phyloP scores from a whole-genome alignment of 768 basidiomycete species.

The Glaciozyma martinii region DNA sequence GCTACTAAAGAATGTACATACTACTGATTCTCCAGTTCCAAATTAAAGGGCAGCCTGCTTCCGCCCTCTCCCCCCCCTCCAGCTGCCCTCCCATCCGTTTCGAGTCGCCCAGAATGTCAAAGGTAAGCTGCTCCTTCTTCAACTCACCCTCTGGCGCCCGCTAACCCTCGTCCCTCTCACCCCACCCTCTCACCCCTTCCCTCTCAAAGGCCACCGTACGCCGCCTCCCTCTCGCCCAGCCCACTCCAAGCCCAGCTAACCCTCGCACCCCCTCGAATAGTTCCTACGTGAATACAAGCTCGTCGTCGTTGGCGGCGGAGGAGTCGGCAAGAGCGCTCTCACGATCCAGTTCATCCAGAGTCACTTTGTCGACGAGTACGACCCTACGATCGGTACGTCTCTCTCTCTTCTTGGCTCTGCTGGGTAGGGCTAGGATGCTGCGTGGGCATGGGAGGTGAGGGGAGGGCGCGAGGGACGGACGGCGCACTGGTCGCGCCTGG shows the following conservation, averaged over 20 bases:
- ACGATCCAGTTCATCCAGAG: constrained; percentile 45
- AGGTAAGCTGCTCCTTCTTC: background rate
- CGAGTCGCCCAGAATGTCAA: background rate
- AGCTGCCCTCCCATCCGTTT: no score
- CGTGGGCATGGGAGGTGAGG: no score
- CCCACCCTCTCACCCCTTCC: background rate
- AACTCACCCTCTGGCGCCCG: background rate
- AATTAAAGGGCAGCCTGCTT: no score
- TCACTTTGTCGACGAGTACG: constrained; percentile 35
- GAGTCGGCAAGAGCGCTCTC: constrained; percentile 44
- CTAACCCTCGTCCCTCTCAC: background rate
- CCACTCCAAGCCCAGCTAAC: no score
- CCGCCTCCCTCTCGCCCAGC: background rate
- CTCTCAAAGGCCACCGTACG: background rate
- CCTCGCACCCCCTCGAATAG: constrained; percentile 31
- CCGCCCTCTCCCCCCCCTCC: no score
- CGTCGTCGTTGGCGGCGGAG: constrained; percentile 96
- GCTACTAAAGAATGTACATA: no score
- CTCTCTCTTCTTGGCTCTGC: background rate
- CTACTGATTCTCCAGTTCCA: no score
- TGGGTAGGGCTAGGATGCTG: no score
- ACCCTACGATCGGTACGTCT: constrained; percentile 41
- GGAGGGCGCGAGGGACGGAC: background rate
- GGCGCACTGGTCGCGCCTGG: background rate
- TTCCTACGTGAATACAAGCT: constrained; percentile 91